Evolutionary conservation across 2,329 filamentous ascomycete genomes (phyloP).

Genomic region (Cladobotryum protrusum): DNA sequence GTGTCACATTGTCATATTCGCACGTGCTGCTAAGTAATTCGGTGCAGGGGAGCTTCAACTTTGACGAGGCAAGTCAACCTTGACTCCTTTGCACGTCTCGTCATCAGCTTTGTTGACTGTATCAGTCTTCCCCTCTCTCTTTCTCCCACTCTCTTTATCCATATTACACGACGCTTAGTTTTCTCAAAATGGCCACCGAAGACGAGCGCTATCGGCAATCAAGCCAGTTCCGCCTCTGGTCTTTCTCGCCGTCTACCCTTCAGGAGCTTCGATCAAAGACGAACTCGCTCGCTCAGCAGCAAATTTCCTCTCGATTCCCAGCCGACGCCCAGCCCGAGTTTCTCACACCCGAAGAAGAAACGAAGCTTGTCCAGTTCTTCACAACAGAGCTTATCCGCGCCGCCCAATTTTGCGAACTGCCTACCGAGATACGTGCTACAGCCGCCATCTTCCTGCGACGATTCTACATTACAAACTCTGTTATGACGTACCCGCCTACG

Average conservation of each 20-base stretch:
- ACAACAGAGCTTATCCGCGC: constrained; percentile 53
- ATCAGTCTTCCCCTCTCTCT: too few relatives aligned
- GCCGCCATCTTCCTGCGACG: constrained; percentile 85
- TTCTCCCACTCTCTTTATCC: too few relatives aligned
- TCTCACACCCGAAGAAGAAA: constrained; percentile 77
- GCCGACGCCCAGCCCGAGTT: constrained; percentile 61
- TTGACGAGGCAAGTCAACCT: too few relatives aligned
- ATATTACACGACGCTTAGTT: too few relatives aligned
- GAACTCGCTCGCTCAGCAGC: constrained; percentile 64
- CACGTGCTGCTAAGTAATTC: too few relatives aligned
- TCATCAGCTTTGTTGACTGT: background rate
- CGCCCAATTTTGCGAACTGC: constrained; percentile 46
- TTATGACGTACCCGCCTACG: constrained; percentile 92
- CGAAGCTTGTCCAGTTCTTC: constrained; percentile 74
- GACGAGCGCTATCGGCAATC: constrained; percentile 87
- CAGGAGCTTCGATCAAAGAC: constrained; percentile 68
- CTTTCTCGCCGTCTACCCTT: constrained; percentile 71
- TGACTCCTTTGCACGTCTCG: background rate
- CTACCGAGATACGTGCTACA: constrained; percentile 52
- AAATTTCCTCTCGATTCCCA: constrained; percentile 53
- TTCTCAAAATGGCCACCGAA: constrained; percentile 62
- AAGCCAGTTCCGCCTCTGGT: constrained; percentile 89
- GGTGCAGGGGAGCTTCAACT: too few relatives aligned
- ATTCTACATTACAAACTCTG: constrained; percentile 92
- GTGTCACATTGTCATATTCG: too few relatives aligned